Conservation (phyloP, 2,329 filamentous ascomycete species). For the Cadophora sp. region DNA sequence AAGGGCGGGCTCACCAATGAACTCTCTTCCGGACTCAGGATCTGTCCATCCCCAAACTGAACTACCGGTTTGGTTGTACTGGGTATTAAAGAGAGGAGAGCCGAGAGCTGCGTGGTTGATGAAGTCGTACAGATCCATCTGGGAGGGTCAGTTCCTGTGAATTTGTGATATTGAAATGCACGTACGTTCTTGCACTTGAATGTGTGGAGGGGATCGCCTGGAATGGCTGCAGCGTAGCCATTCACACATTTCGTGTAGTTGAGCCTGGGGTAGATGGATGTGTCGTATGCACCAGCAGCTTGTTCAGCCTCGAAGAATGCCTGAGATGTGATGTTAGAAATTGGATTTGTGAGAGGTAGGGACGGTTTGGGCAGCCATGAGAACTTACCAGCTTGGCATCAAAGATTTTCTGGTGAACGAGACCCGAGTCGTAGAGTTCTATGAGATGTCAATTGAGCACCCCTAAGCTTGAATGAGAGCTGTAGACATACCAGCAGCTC, state of each 20-base stretch:
- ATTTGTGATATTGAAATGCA: not conserved
- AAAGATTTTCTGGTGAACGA: conserved; percentile 25
- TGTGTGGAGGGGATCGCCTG: conserved; percentile 54
- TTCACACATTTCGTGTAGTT: conserved; percentile 50
- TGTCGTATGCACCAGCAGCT: conserved; percentile 46
- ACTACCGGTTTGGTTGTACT: conserved; percentile 17
- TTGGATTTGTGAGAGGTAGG: not conserved
- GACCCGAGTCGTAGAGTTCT: conserved; percentile 25
- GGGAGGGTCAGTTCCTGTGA: conserved; percentile 13
- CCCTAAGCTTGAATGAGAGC: not conserved
- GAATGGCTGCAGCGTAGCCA: conserved; percentile 52
- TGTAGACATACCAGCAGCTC: conserved; percentile 21
- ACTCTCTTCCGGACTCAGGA: conserved; percentile 54
- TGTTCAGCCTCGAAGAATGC: conserved; percentile 43
- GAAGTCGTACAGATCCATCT: conserved; percentile 62
- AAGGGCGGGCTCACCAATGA: conserved; percentile 43
- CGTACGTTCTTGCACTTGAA: conserved; percentile 53
- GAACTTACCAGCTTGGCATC: conserved; percentile 23
- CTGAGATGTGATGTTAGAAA: conserved; percentile 5
- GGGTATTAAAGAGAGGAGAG: conserved; percentile 15
- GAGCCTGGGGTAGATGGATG: conserved; percentile 47
- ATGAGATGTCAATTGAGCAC: not conserved
- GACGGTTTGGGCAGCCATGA: too few relatives aligned
- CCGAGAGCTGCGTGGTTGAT: conserved; percentile 52
- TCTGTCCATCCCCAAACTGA: conserved; percentile 51